Evolutionary conservation across 768 basidiomycete genomes (phyloP).

Genomic region (Tulasnella sp.): DNA sequence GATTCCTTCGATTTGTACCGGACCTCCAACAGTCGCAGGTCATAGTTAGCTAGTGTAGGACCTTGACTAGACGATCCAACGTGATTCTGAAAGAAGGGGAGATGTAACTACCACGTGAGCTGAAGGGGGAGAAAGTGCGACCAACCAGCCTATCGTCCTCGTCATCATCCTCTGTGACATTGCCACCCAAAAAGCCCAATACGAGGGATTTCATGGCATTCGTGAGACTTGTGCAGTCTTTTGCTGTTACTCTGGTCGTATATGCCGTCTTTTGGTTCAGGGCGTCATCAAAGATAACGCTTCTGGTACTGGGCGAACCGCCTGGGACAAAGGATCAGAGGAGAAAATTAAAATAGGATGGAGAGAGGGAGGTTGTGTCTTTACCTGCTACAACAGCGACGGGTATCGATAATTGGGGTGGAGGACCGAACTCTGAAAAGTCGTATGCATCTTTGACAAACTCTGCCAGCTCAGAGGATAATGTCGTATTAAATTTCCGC

Average conservation of each 20-base stretch:
- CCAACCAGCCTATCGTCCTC: not conserved
- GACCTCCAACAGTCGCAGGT: conserved; percentile 3
- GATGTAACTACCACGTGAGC: no score
- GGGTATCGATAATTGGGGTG: not conserved
- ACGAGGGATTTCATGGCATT: conserved; percentile 6
- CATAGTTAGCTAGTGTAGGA: not conserved
- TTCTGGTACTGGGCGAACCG: not conserved
- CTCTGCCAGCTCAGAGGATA: not conserved
- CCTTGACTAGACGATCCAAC: not conserved
- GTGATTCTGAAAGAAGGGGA: no score
- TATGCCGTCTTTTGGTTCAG: not conserved
- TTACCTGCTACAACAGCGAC: not conserved
- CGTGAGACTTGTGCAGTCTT: not conserved
- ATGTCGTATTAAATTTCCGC: not conserved
- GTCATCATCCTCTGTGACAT: not conserved
- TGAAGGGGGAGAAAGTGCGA: no score
- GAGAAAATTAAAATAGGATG: no score
- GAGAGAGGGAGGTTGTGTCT: no score
- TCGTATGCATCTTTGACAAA: conserved; percentile 2
- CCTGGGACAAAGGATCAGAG: no score
- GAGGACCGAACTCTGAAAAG: not conserved
- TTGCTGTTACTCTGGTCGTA: not conserved
- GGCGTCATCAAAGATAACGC: not conserved
- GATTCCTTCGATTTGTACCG: not conserved
- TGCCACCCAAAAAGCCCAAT: conserved; percentile 3